phyloP scores from a whole-genome alignment of 805 yeast species.

The Candida nanaspora region DNA sequence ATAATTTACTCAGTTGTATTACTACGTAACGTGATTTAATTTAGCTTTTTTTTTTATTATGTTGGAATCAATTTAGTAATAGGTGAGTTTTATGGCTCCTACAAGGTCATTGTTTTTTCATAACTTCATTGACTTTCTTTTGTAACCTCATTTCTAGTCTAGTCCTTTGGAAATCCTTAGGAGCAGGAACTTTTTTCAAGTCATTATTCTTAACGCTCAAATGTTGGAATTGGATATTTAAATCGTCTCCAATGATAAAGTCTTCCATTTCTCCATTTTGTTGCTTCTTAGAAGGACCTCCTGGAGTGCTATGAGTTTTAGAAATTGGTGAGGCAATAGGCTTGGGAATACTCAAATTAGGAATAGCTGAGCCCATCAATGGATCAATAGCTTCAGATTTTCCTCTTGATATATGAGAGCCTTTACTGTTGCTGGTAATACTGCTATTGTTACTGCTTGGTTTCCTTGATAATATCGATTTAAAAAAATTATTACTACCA shows the following conservation, averaged over 20 bases:
- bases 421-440: no score
- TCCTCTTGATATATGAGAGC: no score
- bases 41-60: slow-evolving; percentile 6
- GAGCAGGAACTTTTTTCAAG: not conserved
- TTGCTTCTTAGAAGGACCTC: not conserved
- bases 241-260: not conserved
- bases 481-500: not conserved
- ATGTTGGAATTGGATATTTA: not conserved
- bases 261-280: not conserved
- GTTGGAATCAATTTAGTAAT: no score
- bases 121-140: slow-evolving; percentile 32
- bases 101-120: no score
- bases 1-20: not conserved
- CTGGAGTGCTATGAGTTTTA: not conserved
- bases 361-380: not conserved
- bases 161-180: slow-evolving; percentile 32
- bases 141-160: slow-evolving; percentile 42
- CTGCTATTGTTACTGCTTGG: not conserved
- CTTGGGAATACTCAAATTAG: not conserved
- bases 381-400: not conserved
- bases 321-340: not conserved
- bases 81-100: no score
- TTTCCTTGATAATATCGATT: not conserved
- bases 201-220: not conserved
- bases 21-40: not conserved